Conservation (phyloP, 2,329 filamentous ascomycete genomes). For the Pseudocercospora crystallina region DNA sequence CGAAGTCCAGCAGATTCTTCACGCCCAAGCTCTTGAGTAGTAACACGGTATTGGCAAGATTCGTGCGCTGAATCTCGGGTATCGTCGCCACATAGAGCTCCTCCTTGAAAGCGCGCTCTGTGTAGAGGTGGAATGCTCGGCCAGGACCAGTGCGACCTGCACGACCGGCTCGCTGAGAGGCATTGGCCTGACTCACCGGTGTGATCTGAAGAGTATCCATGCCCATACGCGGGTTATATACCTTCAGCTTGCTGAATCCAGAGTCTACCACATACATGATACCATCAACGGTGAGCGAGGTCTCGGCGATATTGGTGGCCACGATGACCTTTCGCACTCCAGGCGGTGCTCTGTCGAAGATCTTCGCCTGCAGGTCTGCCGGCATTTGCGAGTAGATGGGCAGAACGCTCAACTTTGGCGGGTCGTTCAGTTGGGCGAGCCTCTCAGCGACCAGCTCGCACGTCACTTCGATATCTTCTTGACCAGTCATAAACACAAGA, state of each 20-base stretch:
- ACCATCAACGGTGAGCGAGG: constrained; percentile 93
- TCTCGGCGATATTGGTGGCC: constrained; percentile 97
- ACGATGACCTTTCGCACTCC: constrained; percentile 97
- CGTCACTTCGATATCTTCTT: constrained; percentile 96
- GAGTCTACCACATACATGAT: constrained; percentile 99
- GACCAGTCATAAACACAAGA: constrained; percentile 97
- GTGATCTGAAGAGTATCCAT: constrained; percentile 99
- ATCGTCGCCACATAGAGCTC: constrained; percentile 97
- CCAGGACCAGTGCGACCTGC: constrained; percentile 93
- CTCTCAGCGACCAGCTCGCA: constrained; percentile 90
- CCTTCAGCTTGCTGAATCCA: constrained; percentile 95
- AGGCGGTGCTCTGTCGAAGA: constrained; percentile 86
- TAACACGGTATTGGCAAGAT: constrained; percentile 90
- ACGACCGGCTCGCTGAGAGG: constrained; percentile 87
- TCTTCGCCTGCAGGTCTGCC: constrained; percentile 94
- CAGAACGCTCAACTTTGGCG: constrained; percentile 88
- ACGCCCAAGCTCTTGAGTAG: constrained; percentile 93
- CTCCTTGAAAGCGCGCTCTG: constrained; percentile 90
- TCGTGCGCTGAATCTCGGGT: constrained; percentile 95
- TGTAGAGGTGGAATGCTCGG: constrained; percentile 91
- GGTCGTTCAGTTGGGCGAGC: constrained; percentile 85
- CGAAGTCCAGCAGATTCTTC: constrained; percentile 90
- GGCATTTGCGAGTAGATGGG: constrained; percentile 99
- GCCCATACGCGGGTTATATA: constrained; percentile 98
- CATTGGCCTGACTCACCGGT: constrained; percentile 94